Evolutionary conservation across 345 rosid species (phyloP).

Genomic region (Streptanthus diversifolius): DNA sequence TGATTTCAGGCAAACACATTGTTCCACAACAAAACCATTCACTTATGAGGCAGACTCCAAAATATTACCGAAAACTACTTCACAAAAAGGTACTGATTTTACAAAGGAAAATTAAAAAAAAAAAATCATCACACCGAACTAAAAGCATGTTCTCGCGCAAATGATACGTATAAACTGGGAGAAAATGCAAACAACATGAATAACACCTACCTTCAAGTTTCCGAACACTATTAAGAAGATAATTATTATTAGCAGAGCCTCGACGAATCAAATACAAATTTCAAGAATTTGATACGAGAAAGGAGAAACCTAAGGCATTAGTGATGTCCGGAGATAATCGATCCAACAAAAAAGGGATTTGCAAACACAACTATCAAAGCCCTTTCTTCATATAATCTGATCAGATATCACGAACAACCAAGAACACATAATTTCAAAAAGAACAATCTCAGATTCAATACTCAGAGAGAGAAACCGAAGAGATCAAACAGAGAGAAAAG

Average conservation of each 20-base stretch:
- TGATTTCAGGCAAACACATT: neutral
- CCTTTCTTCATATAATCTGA: neutral
- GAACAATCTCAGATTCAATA: conserved; percentile 18
- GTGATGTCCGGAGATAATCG: neutral
- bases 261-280: neutral
- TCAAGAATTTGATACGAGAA: neutral
- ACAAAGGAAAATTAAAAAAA: neutral
- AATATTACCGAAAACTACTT: neutral
- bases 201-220: neutral
- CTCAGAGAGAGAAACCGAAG: neutral
- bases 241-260: neutral
- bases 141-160: neutral
- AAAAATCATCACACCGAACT: neutral
- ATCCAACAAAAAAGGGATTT: neutral
- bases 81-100: neutral
- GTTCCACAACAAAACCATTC: neutral
- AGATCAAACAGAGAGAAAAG: neutral
- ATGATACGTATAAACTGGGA: neutral
- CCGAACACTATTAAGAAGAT: neutral
- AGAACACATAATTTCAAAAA: neutral
- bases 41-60: neutral
- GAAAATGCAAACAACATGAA: neutral
- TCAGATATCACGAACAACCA: neutral
- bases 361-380: neutral
- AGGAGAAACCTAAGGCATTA: neutral